Conservation (phyloP, 2,329 filamentous ascomycete genomes). For the Phoma sp. region DNA sequence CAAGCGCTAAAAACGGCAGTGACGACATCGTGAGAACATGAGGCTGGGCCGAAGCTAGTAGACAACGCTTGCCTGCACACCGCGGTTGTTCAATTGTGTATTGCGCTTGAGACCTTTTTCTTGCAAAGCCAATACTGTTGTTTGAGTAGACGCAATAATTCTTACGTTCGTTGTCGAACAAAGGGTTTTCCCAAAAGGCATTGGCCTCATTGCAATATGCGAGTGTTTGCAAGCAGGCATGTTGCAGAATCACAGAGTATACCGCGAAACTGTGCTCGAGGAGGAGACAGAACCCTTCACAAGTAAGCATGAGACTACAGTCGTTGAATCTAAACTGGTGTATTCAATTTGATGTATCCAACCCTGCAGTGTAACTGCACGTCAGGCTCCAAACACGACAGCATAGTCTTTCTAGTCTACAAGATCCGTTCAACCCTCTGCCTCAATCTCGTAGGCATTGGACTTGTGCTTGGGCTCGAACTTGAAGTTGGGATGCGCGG, state of each 20-base stretch:
- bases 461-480: conserved; percentile 99
- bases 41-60: not conserved
- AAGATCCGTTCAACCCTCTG: conserved; percentile 37
- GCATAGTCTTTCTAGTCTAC: not conserved
- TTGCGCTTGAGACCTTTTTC: not conserved
- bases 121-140: no score
- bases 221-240: no score
- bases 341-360: not conserved
- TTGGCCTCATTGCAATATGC: no score
- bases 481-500: conserved; percentile 85
- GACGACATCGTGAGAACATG: conserved; percentile 15
- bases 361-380: not conserved
- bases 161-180: no score
- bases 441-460: conserved; percentile 82
- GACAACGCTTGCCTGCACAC: not conserved
- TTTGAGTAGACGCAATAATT: no score
- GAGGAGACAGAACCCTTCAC: not conserved
- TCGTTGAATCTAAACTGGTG: not conserved
- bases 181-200: no score
- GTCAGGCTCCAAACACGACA: not conserved
- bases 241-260: no score
- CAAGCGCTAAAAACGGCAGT: conserved; percentile 7
- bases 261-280: no score
- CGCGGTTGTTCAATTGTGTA: not conserved
- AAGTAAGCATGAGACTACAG: not conserved